Base-by-base conservation (phyloP, 108 stramenopile genomes). In the Cyclotella atomus region DNA sequence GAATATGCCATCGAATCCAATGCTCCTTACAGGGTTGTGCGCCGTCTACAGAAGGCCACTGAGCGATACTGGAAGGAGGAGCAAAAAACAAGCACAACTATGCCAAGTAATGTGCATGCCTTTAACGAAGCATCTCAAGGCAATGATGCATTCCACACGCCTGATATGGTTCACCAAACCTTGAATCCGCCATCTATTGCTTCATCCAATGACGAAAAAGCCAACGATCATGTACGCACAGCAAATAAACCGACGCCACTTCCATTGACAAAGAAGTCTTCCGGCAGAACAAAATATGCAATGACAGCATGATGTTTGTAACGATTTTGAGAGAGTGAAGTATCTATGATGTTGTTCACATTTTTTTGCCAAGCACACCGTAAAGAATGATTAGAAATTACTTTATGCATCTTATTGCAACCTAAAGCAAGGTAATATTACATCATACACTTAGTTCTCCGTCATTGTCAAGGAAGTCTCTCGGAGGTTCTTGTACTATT, bases 391-490 rank as follows among this genome's bases (percentile, higher is more conserved):
- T n/a, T n/a, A n/a, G n/a, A n/a, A n/a, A n/a, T n/a, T n/a, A n/a
- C n/a, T n/a, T n/a, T n/a, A n/a, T n/a, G n/a, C n/a, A n/a, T n/a
- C n/a, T n/a, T n/a, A n/a, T n/a, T n/a, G n/a, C n/a, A n/a, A n/a
- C n/a, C n/a, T n/a, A n/a, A n/a, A n/a, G n/a, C n/a, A n/a, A n/a
- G n/a, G n/a, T n/a, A n/a, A n/a, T n/a, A n/a, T n/a, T n/a, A n/a
- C n/a, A n/a, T 67, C 41, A 76, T 30, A 79, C 77, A 68, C 77
- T 79, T 70, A 79, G 59, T 50, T 79, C 77, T 47, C 77, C 77
- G 50, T 79, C 56, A 34, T 71, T 46, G 60, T 79, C 77, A 52
- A 79, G 70, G 10, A 79, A 71, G 49, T 79, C 77, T 60, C 46
- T 66, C 19, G 56, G 63, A 30, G 56, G 65, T 20, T 62, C 24